Evolutionary conservation across 2,329 filamentous ascomycete genomes (phyloP), one percentile per base, ranked within the genome.

Genomic region (Dothistroma septosporum): DNA sequence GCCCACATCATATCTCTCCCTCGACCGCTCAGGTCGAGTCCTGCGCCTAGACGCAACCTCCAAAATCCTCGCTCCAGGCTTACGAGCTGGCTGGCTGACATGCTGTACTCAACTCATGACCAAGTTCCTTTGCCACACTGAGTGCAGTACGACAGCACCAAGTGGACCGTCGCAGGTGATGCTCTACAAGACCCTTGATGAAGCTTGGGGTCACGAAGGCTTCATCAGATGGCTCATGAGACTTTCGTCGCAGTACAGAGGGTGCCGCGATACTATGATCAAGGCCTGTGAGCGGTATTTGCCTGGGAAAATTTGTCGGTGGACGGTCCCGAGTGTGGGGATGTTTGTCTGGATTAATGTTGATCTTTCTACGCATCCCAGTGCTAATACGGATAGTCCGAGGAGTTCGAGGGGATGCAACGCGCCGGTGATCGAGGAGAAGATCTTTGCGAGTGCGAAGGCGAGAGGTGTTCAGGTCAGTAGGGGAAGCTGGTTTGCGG

Each of bases 311-410:
- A 80, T 97, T 33, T 88, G 91, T 19, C 86, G 81, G 74, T 97
- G 92, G 92, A 83, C 80, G 31, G 83, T 90, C 0, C 92, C 93
- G 0, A 83, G 82, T 59, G 91, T 92, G 0, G 93, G 93, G 73
- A 99, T 99, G 94, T 99, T 99, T 83, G 82, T 90, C 72, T 94
- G 91, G 91, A 77, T 94, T 60, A 80, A 83, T 55, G 78, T 94
- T 19, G 83, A 91, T 68, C 84, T 85, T 69, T 79, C 77, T 19
- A 80, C 83, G 63, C 90, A 93, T 69, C 90, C 90, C 0, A 76
- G 83, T 11, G 81, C 81, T 35, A 57, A 53, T 8, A 77, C 70
- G 16, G 83, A 82, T 65, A 78, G 75, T 55, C 78, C 90, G 52
- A 74, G 84, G 24, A 85, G 75, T 9, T 82, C 12, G n/a, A 50